Evolutionary conservation across 2,329 filamentous ascomycete genomes (phyloP).

Genomic region (Aspergillus fructus): DNA sequence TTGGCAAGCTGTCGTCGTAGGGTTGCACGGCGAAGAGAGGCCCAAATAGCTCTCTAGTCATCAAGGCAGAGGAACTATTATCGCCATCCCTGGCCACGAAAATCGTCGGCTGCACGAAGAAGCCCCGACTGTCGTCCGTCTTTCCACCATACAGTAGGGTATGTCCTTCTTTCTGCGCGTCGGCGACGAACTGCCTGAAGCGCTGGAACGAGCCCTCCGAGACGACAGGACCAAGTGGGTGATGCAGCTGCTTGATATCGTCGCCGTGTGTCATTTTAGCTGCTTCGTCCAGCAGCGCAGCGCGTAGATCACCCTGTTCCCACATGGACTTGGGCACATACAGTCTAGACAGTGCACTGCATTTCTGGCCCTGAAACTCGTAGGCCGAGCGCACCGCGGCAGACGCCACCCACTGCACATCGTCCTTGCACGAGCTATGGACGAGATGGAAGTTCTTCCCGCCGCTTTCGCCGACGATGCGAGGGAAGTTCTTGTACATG

Average conservation of each 20-base stretch:
- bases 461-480: slow-evolving; percentile 83
- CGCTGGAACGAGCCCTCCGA: slow-evolving; percentile 71
- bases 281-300: slow-evolving; percentile 54
- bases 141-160: slow-evolving; percentile 70
- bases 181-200: neutral
- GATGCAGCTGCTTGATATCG: neutral
- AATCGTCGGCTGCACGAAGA: slow-evolving; percentile 77
- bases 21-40: slow-evolving; percentile 71
- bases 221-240: slow-evolving; percentile 70
- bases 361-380: slow-evolving; percentile 88
- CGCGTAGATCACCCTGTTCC: slow-evolving; percentile 65
- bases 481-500: slow-evolving; percentile 76
- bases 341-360: slow-evolving; percentile 73
- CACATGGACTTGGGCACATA: slow-evolving; percentile 70
- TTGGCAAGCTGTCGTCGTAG: slow-evolving; percentile 63
- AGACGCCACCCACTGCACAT: slow-evolving; percentile 72
- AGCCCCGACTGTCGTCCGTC: slow-evolving; percentile 73
- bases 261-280: neutral
- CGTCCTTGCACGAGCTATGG: slow-evolving; percentile 63
- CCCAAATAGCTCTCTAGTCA: slow-evolving; percentile 77
- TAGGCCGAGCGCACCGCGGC: slow-evolving; percentile 83
- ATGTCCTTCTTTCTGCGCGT: slow-evolving; percentile 65
- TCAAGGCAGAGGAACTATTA: slow-evolving; percentile 48
- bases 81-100: slow-evolving; percentile 59
- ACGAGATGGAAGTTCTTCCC: slow-evolving; percentile 90